Conservation (phyloP, 768 basidiomycete species). For the Boletus reticuloceps region DNA sequence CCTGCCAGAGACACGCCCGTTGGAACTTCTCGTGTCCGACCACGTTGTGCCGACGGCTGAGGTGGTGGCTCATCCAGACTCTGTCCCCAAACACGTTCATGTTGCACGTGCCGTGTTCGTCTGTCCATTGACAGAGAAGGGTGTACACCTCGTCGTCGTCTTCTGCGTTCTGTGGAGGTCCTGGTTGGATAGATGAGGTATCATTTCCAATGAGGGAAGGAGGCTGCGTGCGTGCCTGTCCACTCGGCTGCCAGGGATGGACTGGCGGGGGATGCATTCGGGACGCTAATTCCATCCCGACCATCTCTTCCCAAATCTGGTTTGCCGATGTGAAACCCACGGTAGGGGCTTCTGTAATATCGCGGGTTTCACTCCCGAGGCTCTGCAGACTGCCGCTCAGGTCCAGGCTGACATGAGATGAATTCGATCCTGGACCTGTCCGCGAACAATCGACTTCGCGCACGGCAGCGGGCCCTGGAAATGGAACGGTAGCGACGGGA, state of each 20-base stretch:
- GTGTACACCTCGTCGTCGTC: constrained; percentile 7
- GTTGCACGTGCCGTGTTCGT: constrained; percentile 18
- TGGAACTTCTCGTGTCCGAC: constrained; percentile 17
- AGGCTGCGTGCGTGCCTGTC: not conserved
- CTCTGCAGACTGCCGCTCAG: not conserved
- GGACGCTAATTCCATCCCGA: not conserved
- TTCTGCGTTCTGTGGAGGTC: not conserved
- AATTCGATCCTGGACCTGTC: not conserved
- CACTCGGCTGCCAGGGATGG: not conserved
- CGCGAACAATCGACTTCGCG: not conserved
- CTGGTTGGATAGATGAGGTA: not conserved
- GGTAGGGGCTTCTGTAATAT: not conserved
- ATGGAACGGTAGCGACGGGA: too few species aligned
- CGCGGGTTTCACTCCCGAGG: not conserved
- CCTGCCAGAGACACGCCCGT: constrained; percentile 20
- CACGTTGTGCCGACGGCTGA: constrained; percentile 17
- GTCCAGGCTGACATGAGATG: not conserved
- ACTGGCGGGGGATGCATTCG: not conserved
- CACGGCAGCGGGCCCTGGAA: too few species aligned
- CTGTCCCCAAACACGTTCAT: constrained; percentile 16
- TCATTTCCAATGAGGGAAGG: not conserved
- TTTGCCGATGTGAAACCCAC: not conserved
- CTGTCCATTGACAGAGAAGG: constrained; percentile 22
- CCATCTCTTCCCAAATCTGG: constrained; percentile 10
- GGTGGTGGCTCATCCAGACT: constrained; percentile 25